Percentiles rank a stretch among this genome's conserved stretches.
Evolutionary conservation across 768 basidiomycete genomes (phyloP).

Genomic region (Leccinum incarnatum): DNA sequence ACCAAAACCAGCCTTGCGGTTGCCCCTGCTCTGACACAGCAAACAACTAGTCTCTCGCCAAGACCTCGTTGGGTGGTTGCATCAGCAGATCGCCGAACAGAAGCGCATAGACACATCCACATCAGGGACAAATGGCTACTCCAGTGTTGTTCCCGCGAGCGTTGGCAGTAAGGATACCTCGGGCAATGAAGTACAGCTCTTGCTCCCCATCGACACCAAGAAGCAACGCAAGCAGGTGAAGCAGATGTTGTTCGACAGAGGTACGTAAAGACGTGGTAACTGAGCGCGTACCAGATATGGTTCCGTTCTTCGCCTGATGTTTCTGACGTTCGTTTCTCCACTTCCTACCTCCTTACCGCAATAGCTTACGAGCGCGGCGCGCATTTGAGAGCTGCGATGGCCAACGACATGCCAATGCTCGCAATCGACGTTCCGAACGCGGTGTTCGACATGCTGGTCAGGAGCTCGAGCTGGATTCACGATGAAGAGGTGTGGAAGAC

Average conservation of each 20-base stretch:
- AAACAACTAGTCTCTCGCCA: slow-evolving; percentile 54
- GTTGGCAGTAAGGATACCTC: slow-evolving; percentile 36
- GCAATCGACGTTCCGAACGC: slow-evolving; percentile 63
- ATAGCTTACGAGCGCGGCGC: slow-evolving; percentile 62
- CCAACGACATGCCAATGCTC: slow-evolving; percentile 62
- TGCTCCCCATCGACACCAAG: slow-evolving; percentile 68
- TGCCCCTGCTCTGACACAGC: slow-evolving; percentile 2
- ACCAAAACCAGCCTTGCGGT: neutral
- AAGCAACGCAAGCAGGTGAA: slow-evolving; percentile 73
- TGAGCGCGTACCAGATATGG: neutral
- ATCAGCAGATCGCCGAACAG: slow-evolving; percentile 77
- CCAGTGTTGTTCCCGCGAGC: slow-evolving; percentile 36
- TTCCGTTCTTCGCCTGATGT: neutral
- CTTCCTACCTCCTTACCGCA: neutral
- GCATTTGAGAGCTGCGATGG: slow-evolving; percentile 57
- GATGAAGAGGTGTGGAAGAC: slow-evolving; percentile 77
- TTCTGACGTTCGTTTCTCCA: neutral
- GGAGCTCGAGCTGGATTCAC: slow-evolving; percentile 58
- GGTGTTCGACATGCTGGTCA: slow-evolving; percentile 63
- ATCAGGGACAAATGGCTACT: slow-evolving; percentile 49
- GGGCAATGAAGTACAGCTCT: slow-evolving; percentile 53
- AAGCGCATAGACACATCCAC: slow-evolving; percentile 68
- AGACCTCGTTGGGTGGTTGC: slow-evolving; percentile 73
- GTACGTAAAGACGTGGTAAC: slow-evolving; percentile 31
- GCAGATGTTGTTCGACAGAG: slow-evolving; percentile 65